phyloP scores from a whole-genome alignment of 192 early-diverging fungal species.

The Chytriomyces sp. region DNA sequence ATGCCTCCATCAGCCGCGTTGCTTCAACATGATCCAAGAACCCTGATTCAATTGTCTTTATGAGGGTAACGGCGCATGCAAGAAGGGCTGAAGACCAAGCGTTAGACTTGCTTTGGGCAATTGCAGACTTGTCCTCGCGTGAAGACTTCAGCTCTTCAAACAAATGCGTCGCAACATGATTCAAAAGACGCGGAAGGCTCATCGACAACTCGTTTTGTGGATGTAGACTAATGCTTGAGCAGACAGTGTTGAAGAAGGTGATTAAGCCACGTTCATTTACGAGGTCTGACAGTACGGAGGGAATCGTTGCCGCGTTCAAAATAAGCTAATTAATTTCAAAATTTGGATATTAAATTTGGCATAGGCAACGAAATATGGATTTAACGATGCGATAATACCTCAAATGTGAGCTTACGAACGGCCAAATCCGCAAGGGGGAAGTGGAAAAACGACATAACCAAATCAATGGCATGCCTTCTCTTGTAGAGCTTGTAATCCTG shows the following conservation, averaged over 20 bases:
- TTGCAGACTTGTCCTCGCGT: background rate
- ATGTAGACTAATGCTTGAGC: constrained; percentile 24
- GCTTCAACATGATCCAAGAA: background rate
- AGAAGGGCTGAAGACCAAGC: background rate
- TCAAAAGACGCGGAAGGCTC: constrained; percentile 23
- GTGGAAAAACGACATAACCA: constrained; percentile 67
- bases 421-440: constrained; percentile 66
- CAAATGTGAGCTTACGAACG: constrained; percentile 34
- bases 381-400: background rate
- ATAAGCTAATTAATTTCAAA: constrained; percentile 45
- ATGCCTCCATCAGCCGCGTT: background rate
- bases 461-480: constrained; percentile 71
- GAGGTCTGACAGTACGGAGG: constrained; percentile 58
- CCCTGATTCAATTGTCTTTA: background rate
- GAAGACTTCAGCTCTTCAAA: background rate
- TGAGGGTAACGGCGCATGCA: background rate
- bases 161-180: constrained; percentile 7
- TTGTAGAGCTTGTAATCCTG: constrained; percentile 71
- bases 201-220: constrained; percentile 28
- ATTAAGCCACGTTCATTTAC: constrained; percentile 64
- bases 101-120: background rate
- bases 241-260: constrained; percentile 51
- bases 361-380: background rate
- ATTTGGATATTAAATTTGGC: constrained; percentile 2
- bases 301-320: constrained; percentile 54